Evolutionary conservation across 2,329 filamentous ascomycete genomes (phyloP).

Genomic region (Xylariaceae sp.): DNA sequence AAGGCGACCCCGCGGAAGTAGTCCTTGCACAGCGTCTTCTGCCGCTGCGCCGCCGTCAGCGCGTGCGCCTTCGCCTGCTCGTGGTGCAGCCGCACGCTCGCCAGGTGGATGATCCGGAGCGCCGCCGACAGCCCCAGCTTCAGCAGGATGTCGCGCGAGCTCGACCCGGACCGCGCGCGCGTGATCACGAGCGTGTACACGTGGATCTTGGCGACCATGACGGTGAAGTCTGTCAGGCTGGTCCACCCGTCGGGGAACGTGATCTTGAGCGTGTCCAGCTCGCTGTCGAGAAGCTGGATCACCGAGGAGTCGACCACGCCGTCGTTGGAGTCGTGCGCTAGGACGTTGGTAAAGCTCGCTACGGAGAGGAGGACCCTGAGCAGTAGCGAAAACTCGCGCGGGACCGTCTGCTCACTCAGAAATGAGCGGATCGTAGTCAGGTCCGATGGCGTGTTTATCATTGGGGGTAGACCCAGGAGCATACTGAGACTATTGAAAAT

Average conservation of each 20-base stretch:
- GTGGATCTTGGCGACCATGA: conserved; percentile 35
- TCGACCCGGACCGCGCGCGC: conserved; percentile 18
- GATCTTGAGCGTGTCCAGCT: conserved; percentile 31
- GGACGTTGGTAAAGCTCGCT: conserved; percentile 32
- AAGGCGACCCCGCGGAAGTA: conserved; percentile 35
- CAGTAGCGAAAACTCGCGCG: conserved; percentile 31
- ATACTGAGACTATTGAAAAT: conserved; percentile 30
- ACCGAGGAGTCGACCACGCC: conserved; percentile 32
- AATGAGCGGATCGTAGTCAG: conserved; percentile 28
- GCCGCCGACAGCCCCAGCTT: conserved; percentile 32
- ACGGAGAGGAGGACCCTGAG: conserved; percentile 33
- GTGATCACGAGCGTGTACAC: conserved; percentile 35
- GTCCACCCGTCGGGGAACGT: conserved; percentile 31
- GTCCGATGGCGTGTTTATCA: conserved; percentile 33
- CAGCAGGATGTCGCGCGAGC: conserved; percentile 32
- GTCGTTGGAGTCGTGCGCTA: conserved; percentile 32
- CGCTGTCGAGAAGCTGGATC: conserved; percentile 35
- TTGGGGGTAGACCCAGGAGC: conserved; percentile 34
- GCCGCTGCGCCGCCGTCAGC: conserved; percentile 18
- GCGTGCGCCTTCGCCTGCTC: conserved; percentile 10
- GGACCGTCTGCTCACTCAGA: conserved; percentile 26
- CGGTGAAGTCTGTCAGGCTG: conserved; percentile 27
- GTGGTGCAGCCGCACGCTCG: conserved; percentile 26
- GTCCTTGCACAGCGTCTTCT: conserved; percentile 30
- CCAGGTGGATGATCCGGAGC: conserved; percentile 34